Evolutionary conservation across 2,329 filamentous ascomycete genomes (phyloP).

Genomic region (Beauveria medogensis): DNA sequence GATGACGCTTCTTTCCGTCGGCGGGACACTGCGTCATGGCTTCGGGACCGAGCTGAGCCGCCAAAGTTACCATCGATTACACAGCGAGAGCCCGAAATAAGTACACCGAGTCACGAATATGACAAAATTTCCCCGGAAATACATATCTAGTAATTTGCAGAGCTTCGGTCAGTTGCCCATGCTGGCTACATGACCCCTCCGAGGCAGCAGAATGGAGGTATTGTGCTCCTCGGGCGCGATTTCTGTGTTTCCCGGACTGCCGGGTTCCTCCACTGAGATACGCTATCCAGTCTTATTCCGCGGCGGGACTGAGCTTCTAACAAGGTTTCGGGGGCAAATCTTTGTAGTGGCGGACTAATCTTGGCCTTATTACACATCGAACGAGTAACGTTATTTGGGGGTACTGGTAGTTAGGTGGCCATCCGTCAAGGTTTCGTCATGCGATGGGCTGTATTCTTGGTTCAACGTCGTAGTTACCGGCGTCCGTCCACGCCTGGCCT

Average conservation of each 20-base stretch:
- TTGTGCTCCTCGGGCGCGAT: background rate
- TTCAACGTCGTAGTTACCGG: background rate
- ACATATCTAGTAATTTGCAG: background rate
- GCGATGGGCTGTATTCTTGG: background rate
- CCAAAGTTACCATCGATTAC: background rate
- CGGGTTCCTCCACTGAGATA: background rate
- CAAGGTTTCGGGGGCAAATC: background rate
- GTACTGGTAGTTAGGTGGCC: background rate
- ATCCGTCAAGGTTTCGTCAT: background rate
- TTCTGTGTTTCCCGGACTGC: background rate
- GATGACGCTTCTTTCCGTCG: slow-evolving; percentile 1
- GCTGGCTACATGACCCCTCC: background rate
- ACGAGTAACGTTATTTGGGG: background rate
- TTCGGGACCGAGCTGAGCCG: background rate
- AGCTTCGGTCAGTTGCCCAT: background rate
- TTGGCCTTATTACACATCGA: background rate
- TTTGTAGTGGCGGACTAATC: background rate
- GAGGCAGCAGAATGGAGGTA: background rate
- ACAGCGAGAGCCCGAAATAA: background rate
- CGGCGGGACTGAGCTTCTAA: background rate
- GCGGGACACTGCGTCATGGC: slow-evolving; percentile 2
- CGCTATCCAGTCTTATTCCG: background rate
- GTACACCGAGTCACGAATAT: background rate
- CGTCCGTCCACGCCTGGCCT: background rate
- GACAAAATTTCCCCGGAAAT: background rate